Evolutionary conservation across 306 rosid genomes (phyloP), one percentile per base, ranked within the genome.

Genomic region (Glycyrrhiza uralensis): DNA sequence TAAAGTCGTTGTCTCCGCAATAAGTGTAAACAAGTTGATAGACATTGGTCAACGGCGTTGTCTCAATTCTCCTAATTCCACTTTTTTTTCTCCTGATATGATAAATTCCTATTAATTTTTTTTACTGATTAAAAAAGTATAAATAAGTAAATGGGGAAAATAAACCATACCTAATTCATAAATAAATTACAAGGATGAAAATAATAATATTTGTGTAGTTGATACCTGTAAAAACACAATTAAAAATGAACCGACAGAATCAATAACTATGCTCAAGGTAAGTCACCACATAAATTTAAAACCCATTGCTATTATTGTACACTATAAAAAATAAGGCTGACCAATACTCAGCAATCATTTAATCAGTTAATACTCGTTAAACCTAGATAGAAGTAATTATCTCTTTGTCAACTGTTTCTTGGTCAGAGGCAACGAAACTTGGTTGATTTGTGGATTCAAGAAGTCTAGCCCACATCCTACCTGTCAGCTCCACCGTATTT

Each of bases 371-470:
- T 60, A 62, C 33, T 11, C 35, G 72, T 35, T 55, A 54, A 49
- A 80, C 77, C 79, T 71, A 78, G 24, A 36, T 22, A 13, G 78
- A 33, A 6, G 78, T 23, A 76, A 62, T 19, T 4, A 36, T 59
- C 66, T 79, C 75, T 52, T 44, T 56, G 35, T 71, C 79, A 74
- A 59, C 77, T 14, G 39, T 65, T 60, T 73, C 86, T 44, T 64
- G 76, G 60, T 85, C 63, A 58, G 66, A 39, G 13, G 69, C 66
- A 72, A 86, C 32, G 75, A 94, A 94, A 78, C 96, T 85, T 42
- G 98, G 98, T 66, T 94, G 98, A 66, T 94, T 91, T 12, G 96
- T 94, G 0, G 98, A 94, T 56, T 89, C 92, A 72, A 94, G 96
- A 87, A 91, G 90, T 71, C 97, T 91, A 60, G 95, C 98, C 97